phyloP scores from a whole-genome alignment of 805 yeast genomes.

The Wickerhamiella azymoides region DNA sequence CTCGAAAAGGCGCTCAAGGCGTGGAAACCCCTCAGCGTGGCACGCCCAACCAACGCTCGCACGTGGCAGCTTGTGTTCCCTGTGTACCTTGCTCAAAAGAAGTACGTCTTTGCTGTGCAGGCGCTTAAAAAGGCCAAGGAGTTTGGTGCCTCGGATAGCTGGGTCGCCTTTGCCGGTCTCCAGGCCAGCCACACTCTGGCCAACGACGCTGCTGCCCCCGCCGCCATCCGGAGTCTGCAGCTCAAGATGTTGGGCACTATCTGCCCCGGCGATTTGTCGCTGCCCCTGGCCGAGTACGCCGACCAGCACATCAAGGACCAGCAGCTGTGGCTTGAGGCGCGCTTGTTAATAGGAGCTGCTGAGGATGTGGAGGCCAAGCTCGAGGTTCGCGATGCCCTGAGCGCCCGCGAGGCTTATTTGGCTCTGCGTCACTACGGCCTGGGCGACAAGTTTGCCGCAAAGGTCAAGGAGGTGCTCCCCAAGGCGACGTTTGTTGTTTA shows the following conservation, averaged over 20 bases:
- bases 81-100: slow-evolving; percentile 32
- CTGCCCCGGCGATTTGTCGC: slow-evolving; percentile 17
- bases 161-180: slow-evolving; percentile 24
- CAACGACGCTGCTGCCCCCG: slow-evolving; percentile 29
- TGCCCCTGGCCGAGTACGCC: slow-evolving; percentile 16
- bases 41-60: slow-evolving; percentile 20
- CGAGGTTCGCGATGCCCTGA: not conserved
- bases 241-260: slow-evolving; percentile 19
- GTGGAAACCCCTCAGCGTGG: slow-evolving; percentile 26
- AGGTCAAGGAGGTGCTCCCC: slow-evolving; percentile 14
- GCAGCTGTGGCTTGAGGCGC: slow-evolving; percentile 21
- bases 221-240: slow-evolving; percentile 29
- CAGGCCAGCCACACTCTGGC: slow-evolving; percentile 25
- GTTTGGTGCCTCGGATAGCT: slow-evolving; percentile 22
- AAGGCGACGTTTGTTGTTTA: slow-evolving; percentile 7
- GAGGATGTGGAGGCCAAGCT: slow-evolving; percentile 13
- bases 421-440: slow-evolving; percentile 11
- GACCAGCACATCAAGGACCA: slow-evolving; percentile 17
- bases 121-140: slow-evolving; percentile 34
- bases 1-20: slow-evolving; percentile 31
- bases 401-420: slow-evolving; percentile 9
- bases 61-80: slow-evolving; percentile 36
- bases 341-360: slow-evolving; percentile 6
- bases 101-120: slow-evolving; percentile 40
- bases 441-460: slow-evolving; percentile 10